A percentile compares a stretch with the other conserved stretches of the same genome.
These are phyloP conservation scores for Linnemannia elongata DNA, from an alignment of 192 early-diverging fungal genomes.

Conservation along the genomic window DNA sequence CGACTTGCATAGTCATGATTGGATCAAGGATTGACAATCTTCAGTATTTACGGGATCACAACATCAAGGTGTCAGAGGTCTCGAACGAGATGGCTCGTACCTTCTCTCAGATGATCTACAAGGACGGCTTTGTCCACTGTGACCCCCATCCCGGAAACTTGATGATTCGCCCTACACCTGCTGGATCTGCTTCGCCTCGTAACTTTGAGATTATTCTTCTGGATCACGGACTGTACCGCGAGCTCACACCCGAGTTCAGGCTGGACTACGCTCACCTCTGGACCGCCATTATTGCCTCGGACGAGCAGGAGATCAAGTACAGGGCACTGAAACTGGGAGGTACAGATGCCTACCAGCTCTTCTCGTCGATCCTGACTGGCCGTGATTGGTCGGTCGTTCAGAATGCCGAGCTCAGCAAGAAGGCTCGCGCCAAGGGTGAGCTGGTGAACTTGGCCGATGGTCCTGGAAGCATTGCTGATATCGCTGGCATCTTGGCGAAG, in stretches of 20 bases:
- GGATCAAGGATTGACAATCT: slow-evolving; percentile 82
- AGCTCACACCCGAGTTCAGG: slow-evolving; percentile 76
- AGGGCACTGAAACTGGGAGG: slow-evolving; percentile 71
- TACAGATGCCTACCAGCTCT: slow-evolving; percentile 86
- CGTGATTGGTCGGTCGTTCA: slow-evolving; percentile 73
- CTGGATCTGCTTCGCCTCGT: slow-evolving; percentile 60
- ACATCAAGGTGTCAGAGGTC: slow-evolving; percentile 82
- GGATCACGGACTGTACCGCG: slow-evolving; percentile 93
- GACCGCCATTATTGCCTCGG: slow-evolving; percentile 83
- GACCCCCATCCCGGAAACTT: slow-evolving; percentile 97
- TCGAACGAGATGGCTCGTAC: slow-evolving; percentile 80
- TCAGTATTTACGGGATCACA: slow-evolving; percentile 73
- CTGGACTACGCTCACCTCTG: slow-evolving; percentile 92
- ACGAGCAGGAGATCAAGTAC: slow-evolving; percentile 78
- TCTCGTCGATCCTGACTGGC: slow-evolving; percentile 91
- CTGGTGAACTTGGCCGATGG: slow-evolving; percentile 53
- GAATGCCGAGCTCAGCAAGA: slow-evolving; percentile 71
- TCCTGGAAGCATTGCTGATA: slow-evolving; percentile 62
- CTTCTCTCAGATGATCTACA: slow-evolving; percentile 93
- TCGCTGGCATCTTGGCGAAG: slow-evolving; percentile 85
- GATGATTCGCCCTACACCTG: slow-evolving; percentile 72
- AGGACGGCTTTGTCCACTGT: slow-evolving; percentile 89
- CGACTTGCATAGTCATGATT: slow-evolving; percentile 31
- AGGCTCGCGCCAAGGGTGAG: slow-evolving; percentile 49
- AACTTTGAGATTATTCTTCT: slow-evolving; percentile 93